Evolutionary conservation across 805 yeast species (phyloP).

Genomic region (Saccharomycopsis malanga): DNA sequence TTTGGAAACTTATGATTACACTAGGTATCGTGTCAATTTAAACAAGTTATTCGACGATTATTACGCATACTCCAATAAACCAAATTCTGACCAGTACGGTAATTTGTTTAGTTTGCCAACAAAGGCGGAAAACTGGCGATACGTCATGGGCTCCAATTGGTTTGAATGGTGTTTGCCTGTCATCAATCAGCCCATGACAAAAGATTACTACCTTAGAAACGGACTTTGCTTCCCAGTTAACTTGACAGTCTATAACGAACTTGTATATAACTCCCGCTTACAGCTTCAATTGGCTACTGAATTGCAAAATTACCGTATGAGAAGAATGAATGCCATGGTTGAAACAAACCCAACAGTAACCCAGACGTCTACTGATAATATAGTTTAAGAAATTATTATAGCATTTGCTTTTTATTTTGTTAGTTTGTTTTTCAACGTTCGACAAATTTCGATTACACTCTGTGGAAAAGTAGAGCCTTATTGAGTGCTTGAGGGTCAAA

Average conservation of each 20-base stretch:
- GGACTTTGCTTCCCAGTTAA: slow-evolving; percentile 20
- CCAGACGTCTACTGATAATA: not conserved
- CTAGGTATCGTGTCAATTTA: slow-evolving; percentile 39
- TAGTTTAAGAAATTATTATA: not conserved
- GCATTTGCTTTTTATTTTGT: not conserved
- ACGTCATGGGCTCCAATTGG: slow-evolving; percentile 66
- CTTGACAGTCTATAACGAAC: slow-evolving; percentile 13
- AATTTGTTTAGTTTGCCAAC: slow-evolving; percentile 75
- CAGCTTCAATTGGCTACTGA: slow-evolving; percentile 20
- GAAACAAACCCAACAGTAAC: not conserved
- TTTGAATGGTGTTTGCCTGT: slow-evolving; percentile 69
- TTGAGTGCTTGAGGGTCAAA: too few relatives aligned
- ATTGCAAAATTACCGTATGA: slow-evolving; percentile 10
- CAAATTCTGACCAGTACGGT: slow-evolving; percentile 39
- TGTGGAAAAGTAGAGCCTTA: too few relatives aligned
- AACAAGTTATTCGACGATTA: slow-evolving; percentile 30
- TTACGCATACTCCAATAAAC: slow-evolving; percentile 37
- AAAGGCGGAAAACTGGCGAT: slow-evolving; percentile 47
- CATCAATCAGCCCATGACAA: slow-evolving; percentile 1
- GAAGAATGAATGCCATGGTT: slow-evolving; percentile 5
- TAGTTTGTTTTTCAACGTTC: not conserved
- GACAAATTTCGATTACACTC: too few relatives aligned
- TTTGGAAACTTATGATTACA: slow-evolving; percentile 60
- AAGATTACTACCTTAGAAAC: slow-evolving; percentile 14
- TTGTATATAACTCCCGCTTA: slow-evolving; percentile 17